phyloP scores from a whole-genome alignment of 2,329 filamentous ascomycete species.

The Aspergillus flavus region DNA sequence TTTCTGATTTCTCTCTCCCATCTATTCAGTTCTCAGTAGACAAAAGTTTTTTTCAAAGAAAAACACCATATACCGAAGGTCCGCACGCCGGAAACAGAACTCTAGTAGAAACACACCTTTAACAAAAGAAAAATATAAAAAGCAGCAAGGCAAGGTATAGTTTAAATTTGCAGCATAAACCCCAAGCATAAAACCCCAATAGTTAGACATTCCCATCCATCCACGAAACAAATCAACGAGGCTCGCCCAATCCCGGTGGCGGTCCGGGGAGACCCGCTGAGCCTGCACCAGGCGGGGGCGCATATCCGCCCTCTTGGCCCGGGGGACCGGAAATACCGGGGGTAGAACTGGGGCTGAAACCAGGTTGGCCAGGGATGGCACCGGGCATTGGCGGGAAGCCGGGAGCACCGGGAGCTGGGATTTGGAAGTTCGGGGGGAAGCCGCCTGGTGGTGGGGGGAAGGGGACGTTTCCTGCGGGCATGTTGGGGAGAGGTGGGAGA shows the following conservation, averaged over 20 bases:
- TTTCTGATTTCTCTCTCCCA: conserved; percentile 1
- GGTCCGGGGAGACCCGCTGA: conserved; percentile 23
- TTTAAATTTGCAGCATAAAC: not conserved
- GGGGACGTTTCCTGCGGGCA: conserved; percentile 44
- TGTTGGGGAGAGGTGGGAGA: conserved; percentile 41
- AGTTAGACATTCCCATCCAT: not conserved
- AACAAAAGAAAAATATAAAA: conserved; percentile 6
- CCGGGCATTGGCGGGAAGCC: conserved; percentile 37
- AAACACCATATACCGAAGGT: conserved; percentile 4
- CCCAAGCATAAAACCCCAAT: not conserved
- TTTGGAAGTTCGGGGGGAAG: conserved; percentile 49
- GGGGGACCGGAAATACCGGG: conserved; percentile 33
- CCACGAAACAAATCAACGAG: conserved; percentile 23
- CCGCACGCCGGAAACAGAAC: conserved; percentile 3
- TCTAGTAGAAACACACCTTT: conserved; percentile 22
- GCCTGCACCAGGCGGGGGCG: conserved; percentile 32
- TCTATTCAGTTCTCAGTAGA: not conserved
- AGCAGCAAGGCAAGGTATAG: conserved; percentile 1
- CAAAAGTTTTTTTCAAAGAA: conserved; percentile 1
- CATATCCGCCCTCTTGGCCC: conserved; percentile 29
- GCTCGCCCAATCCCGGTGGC: conserved; percentile 34
- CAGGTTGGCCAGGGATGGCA: conserved; percentile 26
- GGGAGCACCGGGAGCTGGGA: conserved; percentile 34
- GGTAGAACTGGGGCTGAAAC: conserved; percentile 30
- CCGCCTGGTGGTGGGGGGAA: conserved; percentile 48